phyloP scores from a whole-genome alignment of 257 asterid genomes.

The Sherardia arvensis region DNA sequence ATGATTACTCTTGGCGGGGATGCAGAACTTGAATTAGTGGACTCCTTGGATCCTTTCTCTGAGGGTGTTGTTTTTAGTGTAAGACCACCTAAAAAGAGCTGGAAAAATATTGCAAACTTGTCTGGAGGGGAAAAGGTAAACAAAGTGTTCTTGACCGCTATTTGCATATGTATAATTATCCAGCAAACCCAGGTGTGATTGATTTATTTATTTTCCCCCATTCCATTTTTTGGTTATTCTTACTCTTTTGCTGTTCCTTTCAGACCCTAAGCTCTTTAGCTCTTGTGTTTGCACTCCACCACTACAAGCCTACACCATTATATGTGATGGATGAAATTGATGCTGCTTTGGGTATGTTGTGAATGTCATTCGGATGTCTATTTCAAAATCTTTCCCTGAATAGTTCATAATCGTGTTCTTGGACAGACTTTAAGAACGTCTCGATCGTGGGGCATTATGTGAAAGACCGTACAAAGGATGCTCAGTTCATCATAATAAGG shows the following conservation, averaged over 20 bases:
- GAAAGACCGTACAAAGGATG: slow-evolving; percentile 98
- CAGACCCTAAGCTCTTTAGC: slow-evolving; percentile 98
- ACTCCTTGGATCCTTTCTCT: slow-evolving; percentile 96
- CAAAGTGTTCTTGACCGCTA: not conserved
- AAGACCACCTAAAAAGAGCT: slow-evolving; percentile 97
- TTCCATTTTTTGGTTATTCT: not conserved
- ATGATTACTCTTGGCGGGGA: slow-evolving; percentile 99
- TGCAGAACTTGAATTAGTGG: slow-evolving; percentile 92
- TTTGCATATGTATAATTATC: not conserved
- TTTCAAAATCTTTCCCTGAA: slow-evolving; percentile 1
- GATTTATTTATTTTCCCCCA: too few relatives aligned
- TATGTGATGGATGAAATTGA: slow-evolving; percentile 98
- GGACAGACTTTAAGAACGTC: slow-evolving; percentile 87
- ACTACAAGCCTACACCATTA: slow-evolving; percentile 96
- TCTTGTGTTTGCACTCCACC: slow-evolving; percentile 97
- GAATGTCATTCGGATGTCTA: too few relatives aligned
- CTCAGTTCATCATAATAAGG: slow-evolving; percentile 96
- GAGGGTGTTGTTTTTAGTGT: slow-evolving; percentile 99
- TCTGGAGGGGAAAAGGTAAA: slow-evolving; percentile 98
- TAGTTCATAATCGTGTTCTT: not conserved
- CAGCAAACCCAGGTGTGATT: not conserved
- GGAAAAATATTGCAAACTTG: slow-evolving; percentile 95
- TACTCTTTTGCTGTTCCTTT: slow-evolving; percentile 4
- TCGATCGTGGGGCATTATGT: slow-evolving; percentile 98
- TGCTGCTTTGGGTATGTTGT: slow-evolving; percentile 78